Percentiles rank a stretch among this genome's conserved stretches.
Conservation (phyloP, 495 filamentous ascomycete genomes). For the Podospora comata region DNA sequence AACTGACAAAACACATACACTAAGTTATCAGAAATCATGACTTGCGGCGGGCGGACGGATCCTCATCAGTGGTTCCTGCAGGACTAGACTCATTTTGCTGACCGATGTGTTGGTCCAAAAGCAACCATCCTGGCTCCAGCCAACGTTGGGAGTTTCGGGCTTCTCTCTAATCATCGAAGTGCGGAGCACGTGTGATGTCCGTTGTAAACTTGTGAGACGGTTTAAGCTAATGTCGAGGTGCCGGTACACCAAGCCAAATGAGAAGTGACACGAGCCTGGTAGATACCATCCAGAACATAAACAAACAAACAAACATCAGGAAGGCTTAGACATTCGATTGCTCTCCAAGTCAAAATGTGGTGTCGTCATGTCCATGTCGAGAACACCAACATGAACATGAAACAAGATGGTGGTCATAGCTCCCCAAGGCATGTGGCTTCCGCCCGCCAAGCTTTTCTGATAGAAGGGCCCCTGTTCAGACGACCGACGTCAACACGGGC, state of each 20-base stretch:
- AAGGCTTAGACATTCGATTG: not conserved
- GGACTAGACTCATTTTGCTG: slow-evolving; percentile 8
- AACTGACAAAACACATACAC: not conserved
- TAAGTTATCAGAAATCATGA: slow-evolving; percentile 9
- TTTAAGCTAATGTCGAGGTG: not conserved
- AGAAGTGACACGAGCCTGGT: not conserved
- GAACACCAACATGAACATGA: not conserved
- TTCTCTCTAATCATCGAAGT: not conserved
- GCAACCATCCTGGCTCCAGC: not conserved
- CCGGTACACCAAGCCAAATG: not conserved
- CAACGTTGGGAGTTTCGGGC: not conserved
- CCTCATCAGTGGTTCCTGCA: slow-evolving; percentile 9
- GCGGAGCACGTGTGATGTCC: not conserved
- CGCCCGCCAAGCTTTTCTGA: not conserved
- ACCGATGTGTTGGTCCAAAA: not conserved
- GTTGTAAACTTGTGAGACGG: not conserved
- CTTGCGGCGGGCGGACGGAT: not conserved
- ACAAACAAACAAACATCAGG: not conserved
- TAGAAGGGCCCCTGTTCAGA: not conserved
- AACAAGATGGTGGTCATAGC: slow-evolving; percentile 7
- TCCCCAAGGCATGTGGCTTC: not conserved
- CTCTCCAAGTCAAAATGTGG: not conserved
- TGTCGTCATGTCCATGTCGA: not conserved
- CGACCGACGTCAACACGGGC: not conserved
- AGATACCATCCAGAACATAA: not conserved